Evolutionary conservation across 2,329 filamentous ascomycete genomes (phyloP).

Genomic region (Xylariaceae sp.): DNA sequence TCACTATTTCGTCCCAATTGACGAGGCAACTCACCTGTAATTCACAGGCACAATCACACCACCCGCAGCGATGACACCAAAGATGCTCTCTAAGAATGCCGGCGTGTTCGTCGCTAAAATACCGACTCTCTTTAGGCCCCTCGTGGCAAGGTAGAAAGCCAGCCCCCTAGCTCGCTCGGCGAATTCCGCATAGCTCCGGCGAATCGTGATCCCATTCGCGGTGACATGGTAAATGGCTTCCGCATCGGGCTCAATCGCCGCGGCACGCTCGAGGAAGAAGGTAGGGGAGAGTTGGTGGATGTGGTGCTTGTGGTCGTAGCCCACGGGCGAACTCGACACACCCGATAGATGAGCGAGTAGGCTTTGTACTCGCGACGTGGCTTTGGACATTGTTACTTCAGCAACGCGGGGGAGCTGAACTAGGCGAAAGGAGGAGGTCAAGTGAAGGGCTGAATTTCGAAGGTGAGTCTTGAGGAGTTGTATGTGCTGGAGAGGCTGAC

Average conservation of each 20-base stretch:
- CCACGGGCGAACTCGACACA: slow-evolving; percentile 37
- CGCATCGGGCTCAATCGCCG: slow-evolving; percentile 81
- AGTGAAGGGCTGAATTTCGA: too few relatives aligned
- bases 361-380: slow-evolving; percentile 58
- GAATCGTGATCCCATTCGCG: slow-evolving; percentile 68
- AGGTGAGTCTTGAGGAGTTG: too few relatives aligned
- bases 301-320: slow-evolving; percentile 51
- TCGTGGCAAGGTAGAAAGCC: slow-evolving; percentile 80
- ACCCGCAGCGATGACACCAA: slow-evolving; percentile 79
- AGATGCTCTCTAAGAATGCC: slow-evolving; percentile 87
- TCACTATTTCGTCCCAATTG: too few relatives aligned
- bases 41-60: slow-evolving; percentile 69
- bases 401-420: too few relatives aligned
- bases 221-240: slow-evolving; percentile 85
- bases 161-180: slow-evolving; percentile 84
- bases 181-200: slow-evolving; percentile 75
- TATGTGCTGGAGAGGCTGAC: too few relatives aligned
- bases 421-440: too few relatives aligned
- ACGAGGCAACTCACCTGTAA: slow-evolving; percentile 37
- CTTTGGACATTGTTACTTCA: slow-evolving; percentile 55
- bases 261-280: slow-evolving; percentile 81
- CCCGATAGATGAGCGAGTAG: slow-evolving; percentile 52
- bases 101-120: slow-evolving; percentile 91
- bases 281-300: slow-evolving; percentile 83
- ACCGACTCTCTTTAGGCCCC: slow-evolving; percentile 73